Base-by-base conservation (phyloP, 2,329 filamentous ascomycete species). In the Penicillium sp. region DNA sequence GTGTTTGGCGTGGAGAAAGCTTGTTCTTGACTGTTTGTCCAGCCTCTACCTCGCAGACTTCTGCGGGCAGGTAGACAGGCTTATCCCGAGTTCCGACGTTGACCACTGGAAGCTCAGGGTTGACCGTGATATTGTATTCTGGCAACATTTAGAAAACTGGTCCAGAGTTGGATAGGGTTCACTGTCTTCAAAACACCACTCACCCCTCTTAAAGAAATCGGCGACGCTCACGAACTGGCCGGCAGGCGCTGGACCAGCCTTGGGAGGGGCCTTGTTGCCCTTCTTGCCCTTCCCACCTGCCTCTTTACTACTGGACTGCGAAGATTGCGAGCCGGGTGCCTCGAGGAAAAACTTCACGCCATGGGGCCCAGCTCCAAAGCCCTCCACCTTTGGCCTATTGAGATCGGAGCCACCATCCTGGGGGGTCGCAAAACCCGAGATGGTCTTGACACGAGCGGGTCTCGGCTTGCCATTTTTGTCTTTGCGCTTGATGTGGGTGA, bases 31-130 rank as follows among this genome's bases (percentile, higher is more conserved):
- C 75, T 0, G 78, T 66, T 60, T 93, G 87, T 0, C 85, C 86
- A 1, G 79, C 74, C 7, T 81, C 62, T 3, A 93, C 76, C 4
- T 71, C 66, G 52, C 86, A 83, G 5, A 83, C 70, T 62, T 90
- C 85, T 0, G 80, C 78, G 0, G 86, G 85, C 34, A 87, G 67
- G 56, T 85, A 88, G 0, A 73, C 74, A 0, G 85, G 83, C 9
- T 76, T 78, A 0, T 72, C 66, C 0, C 61, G 58, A 9, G 67
- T 80, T 2, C 85, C 86, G 9, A 85, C 73, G 59, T 90, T 89
- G 53, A 90, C 65, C 1, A 88, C 73, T 0, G 86, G 84, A 4
- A 77, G 65, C 1, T 72, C 58, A 0, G 64, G 62, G 11, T 74
- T 59, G 1, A 67, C 46, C 0, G 55, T 53, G 36, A 77, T 69